phyloP scores from a whole-genome alignment of 2,329 filamentous ascomycete genomes.

The Arthrocladium fulminans region DNA sequence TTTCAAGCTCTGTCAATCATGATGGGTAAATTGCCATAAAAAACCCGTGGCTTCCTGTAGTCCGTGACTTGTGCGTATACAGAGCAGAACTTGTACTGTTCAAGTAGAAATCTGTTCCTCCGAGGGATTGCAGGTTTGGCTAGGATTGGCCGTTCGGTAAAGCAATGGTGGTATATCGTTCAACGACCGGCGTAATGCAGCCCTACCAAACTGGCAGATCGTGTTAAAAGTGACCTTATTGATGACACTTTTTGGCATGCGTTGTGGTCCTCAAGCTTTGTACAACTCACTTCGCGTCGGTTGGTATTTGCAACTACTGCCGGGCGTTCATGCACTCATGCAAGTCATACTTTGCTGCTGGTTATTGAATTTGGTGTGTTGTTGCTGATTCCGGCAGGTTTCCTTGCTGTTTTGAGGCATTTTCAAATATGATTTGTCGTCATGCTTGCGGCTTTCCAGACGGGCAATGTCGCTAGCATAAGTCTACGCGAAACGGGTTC shows the following conservation, averaged over 20 bases:
- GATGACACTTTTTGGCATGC: neutral
- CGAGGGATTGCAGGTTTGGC: too few species aligned
- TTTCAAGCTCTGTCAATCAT: neutral
- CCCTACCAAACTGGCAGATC: neutral
- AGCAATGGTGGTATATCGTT: neutral
- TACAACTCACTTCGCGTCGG: conserved; percentile 8
- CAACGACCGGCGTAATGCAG: conserved; percentile 3
- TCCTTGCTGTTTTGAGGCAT: neutral
- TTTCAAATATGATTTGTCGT: conserved; percentile 5
- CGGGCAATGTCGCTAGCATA: neutral
- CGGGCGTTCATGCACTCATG: conserved; percentile 4
- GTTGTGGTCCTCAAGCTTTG: conserved; percentile 5
- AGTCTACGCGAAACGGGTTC: neutral
- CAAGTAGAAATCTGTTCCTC: neutral
- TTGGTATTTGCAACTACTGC: neutral
- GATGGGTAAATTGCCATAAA: neutral
- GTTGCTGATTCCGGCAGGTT: conserved; percentile 5
- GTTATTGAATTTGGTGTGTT: neutral
- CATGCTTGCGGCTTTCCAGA: conserved; percentile 4
- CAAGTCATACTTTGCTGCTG: conserved; percentile 4
- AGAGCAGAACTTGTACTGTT: too few species aligned
- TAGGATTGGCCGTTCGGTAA: neutral
- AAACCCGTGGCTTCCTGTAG: too few species aligned
- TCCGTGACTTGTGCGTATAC: too few species aligned
- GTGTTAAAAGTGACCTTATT: neutral